Evolutionary conservation across 1,139 yeast species (phyloP).

Genomic region (Debaryomyces fabryi): DNA sequence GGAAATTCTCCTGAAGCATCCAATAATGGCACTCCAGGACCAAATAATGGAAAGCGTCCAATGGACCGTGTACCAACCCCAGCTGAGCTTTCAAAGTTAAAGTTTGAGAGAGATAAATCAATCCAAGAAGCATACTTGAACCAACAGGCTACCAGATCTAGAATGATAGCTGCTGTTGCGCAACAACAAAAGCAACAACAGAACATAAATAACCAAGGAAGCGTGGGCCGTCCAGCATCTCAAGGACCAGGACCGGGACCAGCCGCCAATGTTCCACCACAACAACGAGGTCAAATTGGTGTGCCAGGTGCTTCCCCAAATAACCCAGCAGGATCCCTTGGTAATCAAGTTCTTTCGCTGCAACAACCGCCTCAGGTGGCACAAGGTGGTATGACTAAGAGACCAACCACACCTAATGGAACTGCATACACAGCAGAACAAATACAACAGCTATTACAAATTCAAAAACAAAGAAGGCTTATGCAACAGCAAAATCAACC

Average conservation of each 20-base stretch:
- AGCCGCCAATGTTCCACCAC: conserved; percentile 4
- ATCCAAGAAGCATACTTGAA: conserved; percentile 71
- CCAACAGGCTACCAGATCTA: conserved; percentile 47
- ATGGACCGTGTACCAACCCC: conserved; percentile 68
- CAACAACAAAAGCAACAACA: conserved; percentile 33
- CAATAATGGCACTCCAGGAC: conserved; percentile 11
- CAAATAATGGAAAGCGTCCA: conserved; percentile 20
- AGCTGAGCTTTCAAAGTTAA: conserved; percentile 76
- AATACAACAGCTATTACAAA: conserved; percentile 53
- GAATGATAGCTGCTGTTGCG: conserved; percentile 46
- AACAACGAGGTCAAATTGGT: conserved; percentile 6
- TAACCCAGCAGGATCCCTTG: not conserved
- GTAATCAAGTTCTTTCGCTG: conserved; percentile 20
- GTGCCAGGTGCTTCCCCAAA: not conserved
- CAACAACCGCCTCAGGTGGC: conserved; percentile 22
- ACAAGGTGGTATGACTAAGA: conserved; percentile 18
- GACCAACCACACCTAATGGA: conserved; percentile 54
- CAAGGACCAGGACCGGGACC: conserved; percentile 3
- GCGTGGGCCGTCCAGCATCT: conserved; percentile 4
- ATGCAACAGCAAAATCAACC: conserved; percentile 45
- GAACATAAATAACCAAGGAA: conserved; percentile 7
- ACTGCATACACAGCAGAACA: conserved; percentile 59
- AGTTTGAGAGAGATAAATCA: conserved; percentile 83
- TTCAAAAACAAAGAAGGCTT: conserved; percentile 54
- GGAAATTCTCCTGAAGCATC: conserved; percentile 8